A percentile compares a stretch with the other conserved stretches of the same genome.
Conservation (phyloP, 768 basidiomycete species). For the Psilocybe sp. region DNA sequence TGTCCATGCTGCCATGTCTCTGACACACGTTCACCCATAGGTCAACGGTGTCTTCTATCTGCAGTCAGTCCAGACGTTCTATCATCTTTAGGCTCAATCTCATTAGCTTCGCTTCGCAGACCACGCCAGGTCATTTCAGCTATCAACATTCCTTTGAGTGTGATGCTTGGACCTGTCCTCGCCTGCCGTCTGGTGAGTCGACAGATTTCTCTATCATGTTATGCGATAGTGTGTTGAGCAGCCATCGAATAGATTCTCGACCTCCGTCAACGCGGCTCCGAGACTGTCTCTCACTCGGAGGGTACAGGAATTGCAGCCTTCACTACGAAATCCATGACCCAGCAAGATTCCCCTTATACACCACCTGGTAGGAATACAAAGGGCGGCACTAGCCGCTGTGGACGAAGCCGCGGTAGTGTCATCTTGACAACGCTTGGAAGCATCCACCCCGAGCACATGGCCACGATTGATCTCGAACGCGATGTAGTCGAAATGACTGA, state of each 20-base stretch:
- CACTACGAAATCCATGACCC: conserved; percentile 58
- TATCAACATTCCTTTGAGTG: conserved; percentile 80
- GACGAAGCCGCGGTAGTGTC: conserved; percentile 40
- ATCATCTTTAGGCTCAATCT: conserved; percentile 3
- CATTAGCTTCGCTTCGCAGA: conserved; percentile 34
- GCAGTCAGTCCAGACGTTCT: conserved; percentile 41
- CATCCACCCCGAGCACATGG: conserved; percentile 48
- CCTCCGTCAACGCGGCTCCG: conserved; percentile 77
- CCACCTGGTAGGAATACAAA: conserved; percentile 48
- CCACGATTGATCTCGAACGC: conserved; percentile 42
- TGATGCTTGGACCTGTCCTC: conserved; percentile 78
- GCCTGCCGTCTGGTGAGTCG: conserved; percentile 69
- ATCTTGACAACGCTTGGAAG: conserved; percentile 65
- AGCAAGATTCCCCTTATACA: conserved; percentile 54
- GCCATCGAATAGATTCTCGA: conserved; percentile 60
- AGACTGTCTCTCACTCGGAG: conserved; percentile 73
- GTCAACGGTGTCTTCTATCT: conserved; percentile 85
- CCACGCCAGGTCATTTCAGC: conserved; percentile 82
- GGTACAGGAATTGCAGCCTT: conserved; percentile 68
- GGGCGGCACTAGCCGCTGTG: conserved; percentile 25
- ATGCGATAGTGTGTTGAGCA: neutral
- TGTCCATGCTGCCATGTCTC: neutral
- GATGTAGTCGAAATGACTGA: conserved; percentile 59
- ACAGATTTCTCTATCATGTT: neutral
- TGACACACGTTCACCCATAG: conserved; percentile 19